A percentile compares a stretch with the other conserved stretches of the same genome.
Conservation (phyloP, 805 yeast species). For the Candida nemodendra region DNA sequence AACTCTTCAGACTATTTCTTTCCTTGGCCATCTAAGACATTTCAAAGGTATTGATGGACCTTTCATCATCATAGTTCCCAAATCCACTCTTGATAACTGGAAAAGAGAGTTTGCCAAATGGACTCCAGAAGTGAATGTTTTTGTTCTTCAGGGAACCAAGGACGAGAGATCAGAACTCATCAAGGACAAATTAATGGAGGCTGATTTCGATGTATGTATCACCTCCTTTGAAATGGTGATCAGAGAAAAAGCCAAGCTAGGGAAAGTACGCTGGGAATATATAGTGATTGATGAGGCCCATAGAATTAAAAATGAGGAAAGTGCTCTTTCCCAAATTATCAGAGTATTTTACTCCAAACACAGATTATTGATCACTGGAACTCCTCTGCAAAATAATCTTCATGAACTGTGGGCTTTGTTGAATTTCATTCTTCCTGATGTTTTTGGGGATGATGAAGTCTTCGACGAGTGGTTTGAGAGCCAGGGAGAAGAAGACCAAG, state of each 20-base stretch:
- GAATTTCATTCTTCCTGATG: constrained; percentile 89
- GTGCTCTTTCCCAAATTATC: constrained; percentile 88
- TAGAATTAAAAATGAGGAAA: constrained; percentile 91
- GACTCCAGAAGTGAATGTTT: constrained; percentile 91
- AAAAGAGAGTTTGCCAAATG: constrained; percentile 88
- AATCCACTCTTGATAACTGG: constrained; percentile 96
- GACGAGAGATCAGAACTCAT: constrained; percentile 69
- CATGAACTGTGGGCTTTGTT: constrained; percentile 96
- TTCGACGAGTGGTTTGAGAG: constrained; percentile 91
- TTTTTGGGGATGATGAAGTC: constrained; percentile 84
- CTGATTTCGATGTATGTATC: constrained; percentile 85
- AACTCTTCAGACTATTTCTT: constrained; percentile 91
- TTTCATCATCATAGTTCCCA: constrained; percentile 87
- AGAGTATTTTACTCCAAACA: constrained; percentile 83
- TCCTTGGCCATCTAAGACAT: constrained; percentile 83
- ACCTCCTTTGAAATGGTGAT: constrained; percentile 94
- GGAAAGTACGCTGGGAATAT: constrained; percentile 89
- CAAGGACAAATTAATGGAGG: constrained; percentile 55
- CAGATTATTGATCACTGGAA: constrained; percentile 87
- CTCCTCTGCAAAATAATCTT: constrained; percentile 90
- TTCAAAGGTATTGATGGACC: constrained; percentile 83
- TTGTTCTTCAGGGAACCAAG: constrained; percentile 87
- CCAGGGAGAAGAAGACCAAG: constrained; percentile 67
- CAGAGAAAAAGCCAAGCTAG: constrained; percentile 77
- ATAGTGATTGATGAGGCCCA: constrained; percentile 95